Conservation (phyloP, 768 basidiomycete species). For the Tylopilus sp. region DNA sequence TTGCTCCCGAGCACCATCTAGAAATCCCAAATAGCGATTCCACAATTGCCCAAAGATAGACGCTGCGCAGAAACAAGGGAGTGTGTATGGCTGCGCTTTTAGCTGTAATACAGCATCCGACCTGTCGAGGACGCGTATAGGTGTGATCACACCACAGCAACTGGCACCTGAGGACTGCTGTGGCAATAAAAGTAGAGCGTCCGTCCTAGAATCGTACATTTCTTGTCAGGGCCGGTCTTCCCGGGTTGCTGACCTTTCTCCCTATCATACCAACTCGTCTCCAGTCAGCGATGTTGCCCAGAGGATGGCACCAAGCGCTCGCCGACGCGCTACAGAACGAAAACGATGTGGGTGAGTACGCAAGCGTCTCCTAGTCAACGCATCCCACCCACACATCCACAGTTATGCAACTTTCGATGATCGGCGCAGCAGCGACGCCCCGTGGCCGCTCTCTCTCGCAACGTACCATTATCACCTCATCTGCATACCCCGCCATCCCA, state of each 20-base stretch:
- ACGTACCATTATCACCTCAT: background rate
- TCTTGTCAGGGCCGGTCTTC: background rate
- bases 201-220: background rate
- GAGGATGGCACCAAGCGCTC: background rate
- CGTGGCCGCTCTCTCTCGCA: background rate
- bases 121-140: background rate
- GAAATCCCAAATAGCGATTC: too few species aligned
- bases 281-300: background rate
- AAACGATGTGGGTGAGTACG: background rate
- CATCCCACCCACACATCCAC: background rate
- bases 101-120: too few species aligned
- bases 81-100: too few species aligned
- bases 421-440: background rate
- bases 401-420: background rate
- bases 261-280: background rate
- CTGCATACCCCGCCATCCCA: background rate
- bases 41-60: too few species aligned
- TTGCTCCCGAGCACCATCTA: too few species aligned
- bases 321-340: background rate
- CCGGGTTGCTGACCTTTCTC: background rate
- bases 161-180: background rate
- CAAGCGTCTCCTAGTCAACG: background rate
- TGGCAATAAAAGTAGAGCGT: background rate
- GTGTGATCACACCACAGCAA: too few species aligned
- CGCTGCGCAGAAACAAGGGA: too few species aligned